Base-by-base conservation (phyloP, 192 early-diverging fungal species). In the Coemansia sp. region DNA sequence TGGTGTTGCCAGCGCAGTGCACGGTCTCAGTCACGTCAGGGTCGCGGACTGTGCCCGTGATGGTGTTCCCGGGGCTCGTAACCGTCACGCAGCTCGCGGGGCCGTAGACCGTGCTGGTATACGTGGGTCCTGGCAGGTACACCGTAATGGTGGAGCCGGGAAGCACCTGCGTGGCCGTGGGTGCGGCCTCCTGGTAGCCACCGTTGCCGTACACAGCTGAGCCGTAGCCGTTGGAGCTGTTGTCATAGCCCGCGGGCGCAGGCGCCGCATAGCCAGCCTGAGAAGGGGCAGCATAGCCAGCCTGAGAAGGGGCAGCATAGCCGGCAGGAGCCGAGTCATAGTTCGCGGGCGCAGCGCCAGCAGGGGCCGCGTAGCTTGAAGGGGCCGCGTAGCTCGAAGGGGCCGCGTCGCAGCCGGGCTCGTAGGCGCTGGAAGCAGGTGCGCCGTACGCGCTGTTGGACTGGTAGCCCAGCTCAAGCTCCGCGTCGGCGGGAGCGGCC, bases 401-500 rank as follows among this genome's bases (percentile, higher is more conserved):
- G 1, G 68, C 33, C 28, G 29, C 33, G 12, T 35, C 59, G 24
- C 35, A 57, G 53, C 44, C 48, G 12, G 46, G 12, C 11, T 19
- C 51, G 21, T 29, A 27, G 10, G 25, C 30, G 50, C 33, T 54
- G 8, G 70, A 43, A 16, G 65, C 56, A 46, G 65, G 43, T 1
- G 58, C 61, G 40, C 59, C 67, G 44, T 56, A 58, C 19, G 53
- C 56, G 45, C 47, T 64, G 29, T 48, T 44, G 23, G 6, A 24
- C 73, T 69, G 67, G 59, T 65, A 69, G 21, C 48, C 48, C 27
- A 50, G 48, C 12, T 46, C 57, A 18, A 61, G 50, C 58, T 76
- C 62, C 10, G 60, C 50, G 28, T 76, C 73, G 30, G 73, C 73
- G 19, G 73, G 73, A 12, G 73, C 73, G 19, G 73, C 73, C 14